Evolutionary conservation across 108 stramenopile genomes (phyloP), one percentile per base, ranked within the genome.

Genomic region (Tribonema minus): DNA sequence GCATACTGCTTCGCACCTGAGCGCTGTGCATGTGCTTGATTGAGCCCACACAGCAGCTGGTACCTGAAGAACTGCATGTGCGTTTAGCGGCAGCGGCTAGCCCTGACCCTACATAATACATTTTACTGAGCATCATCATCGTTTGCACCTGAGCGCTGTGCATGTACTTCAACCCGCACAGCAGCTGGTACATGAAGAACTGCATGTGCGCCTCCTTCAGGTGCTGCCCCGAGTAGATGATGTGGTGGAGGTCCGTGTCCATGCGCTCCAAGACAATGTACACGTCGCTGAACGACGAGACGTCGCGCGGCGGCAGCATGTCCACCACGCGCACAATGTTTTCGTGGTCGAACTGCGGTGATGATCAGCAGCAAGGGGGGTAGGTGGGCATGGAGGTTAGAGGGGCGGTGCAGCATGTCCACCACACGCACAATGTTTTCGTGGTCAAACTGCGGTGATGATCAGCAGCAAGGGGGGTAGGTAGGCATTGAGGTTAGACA

Each of bases 41-140:
- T n/a, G 4, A 89, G 74, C n/a, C 85, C 88, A 37, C 88, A 84
- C 41, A 89, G 67, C 6, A 89, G 85, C 64, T 89, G 88, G 41
- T 89, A 89, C 64, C 85, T 40, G 59, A 89, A 88, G 80, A 87
- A 89, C 85, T 89, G 86, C 7, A 87, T 74, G 63, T 89, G 88
- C 67, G 82, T 64, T 60, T 89, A n/a, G n/a, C n/a, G n/a, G n/a
- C n/a, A n/a, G n/a, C n/a, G n/a, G n/a, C n/a, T n/a, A n/a, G n/a
- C n/a, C n/a, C n/a, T n/a, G n/a, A n/a, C n/a, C n/a, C n/a, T n/a
- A n/a, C n/a, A n/a, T n/a, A n/a, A n/a, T n/a, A n/a, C n/a, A n/a
- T n/a, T n/a, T n/a, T n/a, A n/a, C n/a, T n/a, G n/a, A n/a, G n/a
- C n/a, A n/a, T n/a, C n/a, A n/a, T n/a, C n/a, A n/a, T n/a, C n/a